Base-by-base conservation (phyloP, 1,284 basidiomycete genomes). In the Apiotrichum brassicae region DNA sequence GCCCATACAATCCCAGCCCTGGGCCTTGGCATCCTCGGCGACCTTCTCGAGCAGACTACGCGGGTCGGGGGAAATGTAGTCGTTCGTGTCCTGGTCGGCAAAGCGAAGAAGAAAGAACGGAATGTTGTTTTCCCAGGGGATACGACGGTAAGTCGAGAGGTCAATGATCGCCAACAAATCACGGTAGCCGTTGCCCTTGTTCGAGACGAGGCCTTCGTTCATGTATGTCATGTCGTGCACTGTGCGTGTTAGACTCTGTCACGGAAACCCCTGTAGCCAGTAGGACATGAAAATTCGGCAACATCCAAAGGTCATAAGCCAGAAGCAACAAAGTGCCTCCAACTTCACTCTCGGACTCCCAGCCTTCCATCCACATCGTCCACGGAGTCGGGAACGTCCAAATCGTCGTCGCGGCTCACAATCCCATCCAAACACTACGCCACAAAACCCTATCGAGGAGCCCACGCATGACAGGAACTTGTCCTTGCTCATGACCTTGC, bases 41-140 rank as follows among this genome's bases (percentile, higher is more conserved):
- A 83, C 78, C 28, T 76, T 79, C 59, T 80, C 78, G 33, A 97
- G 76, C n/a, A 87, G 77, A 28, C 87, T 84, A 36, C 94, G 80
- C 7, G 93, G 93, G 65, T 94, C 93, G 11, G 84, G 90, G 37
- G 76, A 77, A 14, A 98, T 75, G 0, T 86, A 84, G 46, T 83
- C 74, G 53, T 79, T 80, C 3, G 86, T 87, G 23, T 87, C 83
- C 1, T 90, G 88, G 66, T 95, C 86, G 44, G 86, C 66, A 76
- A 95, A 97, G 5, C 85, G 86, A 30, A 94, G 79, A 4, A 98
- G 78, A 77, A 97, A 97, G 75, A 97, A 90, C 0, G 93, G 88
- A 3, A 92, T 81, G 58, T 93, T 80, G 62, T 86, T 77, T 71
- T 97, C 92, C 91, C 91, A 97, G 50, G 90, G 86, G 46, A 97